A percentile compares a stretch with the other conserved stretches of the same genome.
Conservation (phyloP, 2,329 filamentous ascomycete species). For the Xylaria hypoxylon region DNA sequence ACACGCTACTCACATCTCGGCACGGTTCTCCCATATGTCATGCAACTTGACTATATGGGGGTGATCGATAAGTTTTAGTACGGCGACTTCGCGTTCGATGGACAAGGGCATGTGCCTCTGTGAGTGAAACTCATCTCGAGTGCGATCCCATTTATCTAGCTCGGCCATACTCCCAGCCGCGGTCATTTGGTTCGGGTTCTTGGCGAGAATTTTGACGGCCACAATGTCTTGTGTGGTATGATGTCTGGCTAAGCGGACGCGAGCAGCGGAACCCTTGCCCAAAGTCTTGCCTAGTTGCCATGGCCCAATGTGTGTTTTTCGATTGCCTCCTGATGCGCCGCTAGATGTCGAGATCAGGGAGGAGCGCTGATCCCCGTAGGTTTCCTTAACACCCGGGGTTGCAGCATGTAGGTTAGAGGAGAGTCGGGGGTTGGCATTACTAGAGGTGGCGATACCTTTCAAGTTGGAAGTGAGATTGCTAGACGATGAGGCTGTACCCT, state of each 20-base stretch:
- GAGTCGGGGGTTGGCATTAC: slow-evolving; percentile 8
- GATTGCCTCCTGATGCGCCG: slow-evolving; percentile 53
- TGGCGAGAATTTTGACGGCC: slow-evolving; percentile 95
- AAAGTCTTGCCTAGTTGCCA: slow-evolving; percentile 93
- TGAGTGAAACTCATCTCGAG: slow-evolving; percentile 66
- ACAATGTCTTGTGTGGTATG: slow-evolving; percentile 80
- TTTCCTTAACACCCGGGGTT: slow-evolving; percentile 30
- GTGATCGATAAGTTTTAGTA: slow-evolving; percentile 96
- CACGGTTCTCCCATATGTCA: slow-evolving; percentile 97
- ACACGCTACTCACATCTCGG: slow-evolving; percentile 79
- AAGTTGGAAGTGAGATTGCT: slow-evolving; percentile 16
- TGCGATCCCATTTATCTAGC: slow-evolving; percentile 78
- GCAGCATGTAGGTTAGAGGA: slow-evolving; percentile 22
- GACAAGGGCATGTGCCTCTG: slow-evolving; percentile 83
- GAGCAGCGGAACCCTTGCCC: slow-evolving; percentile 88
- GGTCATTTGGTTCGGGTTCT: slow-evolving; percentile 80
- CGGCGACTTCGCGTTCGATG: slow-evolving; percentile 93
- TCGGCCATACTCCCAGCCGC: slow-evolving; percentile 88
- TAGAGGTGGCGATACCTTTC: slow-evolving; percentile 11
- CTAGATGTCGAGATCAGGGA: slow-evolving; percentile 48
- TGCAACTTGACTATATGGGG: slow-evolving; percentile 93
- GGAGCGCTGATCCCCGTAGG: slow-evolving; percentile 42
- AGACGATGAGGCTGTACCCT: slow-evolving; percentile 24
- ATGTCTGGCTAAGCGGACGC: slow-evolving; percentile 88
- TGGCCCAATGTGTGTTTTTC: slow-evolving; percentile 85